phyloP scores from a whole-genome alignment of 2,329 filamentous ascomycete genomes.

The Fusarium pseudocircinatum region DNA sequence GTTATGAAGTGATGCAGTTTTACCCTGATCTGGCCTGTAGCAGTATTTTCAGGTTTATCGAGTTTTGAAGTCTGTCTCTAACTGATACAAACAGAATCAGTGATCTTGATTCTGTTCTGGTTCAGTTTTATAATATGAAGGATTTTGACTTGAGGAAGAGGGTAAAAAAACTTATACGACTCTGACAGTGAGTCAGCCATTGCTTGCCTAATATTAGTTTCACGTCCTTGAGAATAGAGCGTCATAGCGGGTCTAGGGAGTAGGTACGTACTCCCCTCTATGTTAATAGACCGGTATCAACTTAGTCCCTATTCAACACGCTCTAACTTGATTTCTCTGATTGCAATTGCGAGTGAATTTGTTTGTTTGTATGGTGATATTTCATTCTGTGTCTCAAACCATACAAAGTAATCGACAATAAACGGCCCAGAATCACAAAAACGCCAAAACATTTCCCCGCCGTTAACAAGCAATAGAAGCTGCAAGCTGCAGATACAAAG shows the following conservation, averaged over 20 bases:
- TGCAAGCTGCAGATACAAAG: not conserved
- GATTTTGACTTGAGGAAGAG: not conserved
- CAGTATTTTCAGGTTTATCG: not conserved
- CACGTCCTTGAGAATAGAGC: not conserved
- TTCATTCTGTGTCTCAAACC: not conserved
- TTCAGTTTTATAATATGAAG: not conserved
- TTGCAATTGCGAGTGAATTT: not conserved
- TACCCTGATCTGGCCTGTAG: not conserved
- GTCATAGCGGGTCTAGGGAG: slow-evolving; percentile 22
- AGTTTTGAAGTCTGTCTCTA: not conserved
- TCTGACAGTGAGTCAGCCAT: slow-evolving; percentile 1
- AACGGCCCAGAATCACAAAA: not conserved
- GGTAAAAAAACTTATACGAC: not conserved
- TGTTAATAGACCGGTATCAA: not conserved
- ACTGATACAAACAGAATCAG: not conserved
- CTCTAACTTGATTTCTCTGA: not conserved
- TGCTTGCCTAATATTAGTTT: not conserved
- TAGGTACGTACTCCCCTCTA: not conserved
- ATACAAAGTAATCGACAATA: not conserved
- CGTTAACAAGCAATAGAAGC: not conserved
- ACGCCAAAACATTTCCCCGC: not conserved
- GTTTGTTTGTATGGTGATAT: not conserved
- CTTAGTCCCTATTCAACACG: not conserved
- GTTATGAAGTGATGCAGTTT: slow-evolving; percentile 13
- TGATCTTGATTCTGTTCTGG: not conserved